Evolutionary conservation across 2,329 filamentous ascomycete species (phyloP).

Genomic region (Talaromyces sp.): DNA sequence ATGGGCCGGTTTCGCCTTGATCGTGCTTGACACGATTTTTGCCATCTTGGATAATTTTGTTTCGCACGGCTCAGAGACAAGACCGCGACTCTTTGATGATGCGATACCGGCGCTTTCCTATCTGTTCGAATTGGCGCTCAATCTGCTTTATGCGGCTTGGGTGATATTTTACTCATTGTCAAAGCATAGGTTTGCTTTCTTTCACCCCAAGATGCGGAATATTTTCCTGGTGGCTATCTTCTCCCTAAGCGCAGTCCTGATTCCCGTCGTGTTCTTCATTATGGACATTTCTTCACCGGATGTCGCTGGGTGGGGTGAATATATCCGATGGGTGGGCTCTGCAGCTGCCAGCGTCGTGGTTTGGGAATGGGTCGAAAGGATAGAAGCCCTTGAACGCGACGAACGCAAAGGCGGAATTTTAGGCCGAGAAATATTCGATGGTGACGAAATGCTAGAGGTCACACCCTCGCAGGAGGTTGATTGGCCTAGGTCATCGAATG

Average conservation of each 20-base stretch:
- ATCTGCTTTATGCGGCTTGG: constrained; percentile 86
- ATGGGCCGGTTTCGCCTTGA: constrained; percentile 94
- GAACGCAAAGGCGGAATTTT: constrained; percentile 92
- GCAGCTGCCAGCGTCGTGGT: constrained; percentile 94
- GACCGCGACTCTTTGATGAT: constrained; percentile 76
- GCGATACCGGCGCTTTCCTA: constrained; percentile 90
- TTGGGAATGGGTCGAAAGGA: constrained; percentile 97
- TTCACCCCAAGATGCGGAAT: constrained; percentile 86
- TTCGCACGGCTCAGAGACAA: constrained; percentile 47
- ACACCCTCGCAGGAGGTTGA: constrained; percentile 59
- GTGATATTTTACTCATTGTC: constrained; percentile 91
- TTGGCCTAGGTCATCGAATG: constrained; percentile 42
- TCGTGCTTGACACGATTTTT: constrained; percentile 86
- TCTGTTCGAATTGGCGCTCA: constrained; percentile 82
- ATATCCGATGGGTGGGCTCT: constrained; percentile 93
- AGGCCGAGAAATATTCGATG: constrained; percentile 87
- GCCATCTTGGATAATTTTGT: constrained; percentile 86
- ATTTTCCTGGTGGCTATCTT: constrained; percentile 77
- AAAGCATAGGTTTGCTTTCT: constrained; percentile 87
- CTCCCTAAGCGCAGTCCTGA: constrained; percentile 76
- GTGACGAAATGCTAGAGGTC: constrained; percentile 83
- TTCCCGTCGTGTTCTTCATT: constrained; percentile 90
- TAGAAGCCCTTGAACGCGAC: constrained; percentile 86
- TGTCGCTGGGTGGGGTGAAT: constrained; percentile 90
- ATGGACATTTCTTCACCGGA: constrained; percentile 82